These are phyloP conservation scores for Mucor piriformis DNA, from an alignment of 371 early-diverging fungal species.

Conservation along the genomic window DNA sequence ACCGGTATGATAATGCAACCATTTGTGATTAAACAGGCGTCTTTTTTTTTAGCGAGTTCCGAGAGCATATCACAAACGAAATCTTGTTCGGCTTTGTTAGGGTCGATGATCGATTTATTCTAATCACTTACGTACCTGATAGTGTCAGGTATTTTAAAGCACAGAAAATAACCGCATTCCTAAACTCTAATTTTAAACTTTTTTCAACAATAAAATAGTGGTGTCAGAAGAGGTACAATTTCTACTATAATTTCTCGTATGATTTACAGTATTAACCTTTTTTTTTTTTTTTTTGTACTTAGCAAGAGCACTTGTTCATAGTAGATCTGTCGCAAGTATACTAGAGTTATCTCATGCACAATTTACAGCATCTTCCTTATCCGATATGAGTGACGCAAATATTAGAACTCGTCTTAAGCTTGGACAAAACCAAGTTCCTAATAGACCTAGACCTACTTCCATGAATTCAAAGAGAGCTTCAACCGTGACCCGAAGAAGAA, in stretches of 20 bases:
- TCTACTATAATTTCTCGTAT: background rate
- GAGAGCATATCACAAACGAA: conserved; percentile 60
- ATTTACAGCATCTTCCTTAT: conserved; percentile 49
- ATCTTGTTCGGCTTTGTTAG: conserved; percentile 69
- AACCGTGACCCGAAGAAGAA: conserved; percentile 30
- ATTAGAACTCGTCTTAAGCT: conserved; percentile 43
- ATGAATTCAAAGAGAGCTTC: conserved; percentile 35
- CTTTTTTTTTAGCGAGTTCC: conserved; percentile 51
- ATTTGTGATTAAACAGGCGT: background rate
- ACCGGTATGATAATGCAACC: background rate
- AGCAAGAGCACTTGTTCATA: conserved; percentile 75
- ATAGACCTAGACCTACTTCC: conserved; percentile 34
- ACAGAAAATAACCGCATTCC: background rate
- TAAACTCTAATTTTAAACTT: conserved; percentile 1
- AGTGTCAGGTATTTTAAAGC: conserved; percentile 61
- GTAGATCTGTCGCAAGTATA: conserved; percentile 63
- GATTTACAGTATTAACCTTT: background rate
- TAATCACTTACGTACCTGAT: conserved; percentile 69
- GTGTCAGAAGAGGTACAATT: conserved; percentile 60
- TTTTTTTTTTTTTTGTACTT: background rate
- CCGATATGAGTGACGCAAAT: conserved; percentile 44
- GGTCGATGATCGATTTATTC: conserved; percentile 64
- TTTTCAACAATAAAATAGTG: conserved; percentile 52
- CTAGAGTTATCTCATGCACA: conserved; percentile 60
- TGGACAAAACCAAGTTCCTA: conserved; percentile 40